A percentile compares a stretch with the other conserved stretches of the same genome.
phyloP scores from a whole-genome alignment of 2,329 filamentous ascomycete genomes.

The Calonectria crousiana region DNA sequence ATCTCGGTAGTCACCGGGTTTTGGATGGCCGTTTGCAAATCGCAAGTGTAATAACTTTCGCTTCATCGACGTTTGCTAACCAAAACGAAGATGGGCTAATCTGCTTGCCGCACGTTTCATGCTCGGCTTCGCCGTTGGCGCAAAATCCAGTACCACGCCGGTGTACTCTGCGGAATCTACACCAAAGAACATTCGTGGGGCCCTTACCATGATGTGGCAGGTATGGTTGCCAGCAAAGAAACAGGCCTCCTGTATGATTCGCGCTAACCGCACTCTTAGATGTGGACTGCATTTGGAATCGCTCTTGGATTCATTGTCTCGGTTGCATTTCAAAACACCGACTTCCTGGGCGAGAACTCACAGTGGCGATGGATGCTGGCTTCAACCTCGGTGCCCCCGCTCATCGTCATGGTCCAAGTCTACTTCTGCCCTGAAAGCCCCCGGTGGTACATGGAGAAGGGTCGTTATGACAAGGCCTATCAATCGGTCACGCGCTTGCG shows the following conservation, averaged over 20 bases:
- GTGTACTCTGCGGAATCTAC: conserved; percentile 80
- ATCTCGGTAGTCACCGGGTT: conserved; percentile 59
- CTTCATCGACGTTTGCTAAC: not conserved
- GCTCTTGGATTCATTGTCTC: conserved; percentile 64
- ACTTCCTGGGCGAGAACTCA: conserved; percentile 54
- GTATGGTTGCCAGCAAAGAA: not conserved
- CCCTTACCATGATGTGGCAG: conserved; percentile 83
- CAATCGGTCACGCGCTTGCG: conserved; percentile 59
- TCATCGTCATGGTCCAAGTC: conserved; percentile 68
- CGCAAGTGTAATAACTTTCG: not conserved
- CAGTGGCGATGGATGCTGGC: conserved; percentile 72
- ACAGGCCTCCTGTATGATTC: too few species aligned
- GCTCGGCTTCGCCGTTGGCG: conserved; percentile 76
- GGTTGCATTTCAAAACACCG: conserved; percentile 64
- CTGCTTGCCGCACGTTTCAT: conserved; percentile 74
- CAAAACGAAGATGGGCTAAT: conserved; percentile 62
- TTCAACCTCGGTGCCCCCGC: conserved; percentile 64
- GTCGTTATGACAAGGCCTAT: conserved; percentile 58
- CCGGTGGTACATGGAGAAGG: conserved; percentile 63
- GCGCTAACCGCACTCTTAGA: not conserved
- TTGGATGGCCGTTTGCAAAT: conserved; percentile 56
- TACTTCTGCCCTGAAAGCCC: conserved; percentile 71
- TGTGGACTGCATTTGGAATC: conserved; percentile 53
- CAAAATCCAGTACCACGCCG: conserved; percentile 73
- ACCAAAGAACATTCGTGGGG: conserved; percentile 75